These are phyloP conservation scores for Forsythia suspensa DNA, from an alignment of 257 asterid genomes.

Conservation along the genomic window DNA sequence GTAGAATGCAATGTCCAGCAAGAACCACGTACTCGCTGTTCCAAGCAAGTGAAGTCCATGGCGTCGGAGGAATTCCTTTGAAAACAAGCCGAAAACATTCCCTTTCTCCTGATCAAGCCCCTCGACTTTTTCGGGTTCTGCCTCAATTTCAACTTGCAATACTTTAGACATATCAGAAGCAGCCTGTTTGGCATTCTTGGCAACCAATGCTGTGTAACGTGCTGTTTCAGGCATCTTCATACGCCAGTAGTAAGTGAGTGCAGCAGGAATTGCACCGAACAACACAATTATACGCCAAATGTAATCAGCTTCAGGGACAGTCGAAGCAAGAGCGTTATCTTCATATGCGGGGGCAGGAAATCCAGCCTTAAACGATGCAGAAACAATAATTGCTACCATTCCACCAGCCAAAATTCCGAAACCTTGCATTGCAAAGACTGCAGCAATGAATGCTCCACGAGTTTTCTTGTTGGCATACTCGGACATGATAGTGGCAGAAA, in stretches of 20 bases:
- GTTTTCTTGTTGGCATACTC: conserved; percentile 19
- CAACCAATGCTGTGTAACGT: conserved; percentile 16
- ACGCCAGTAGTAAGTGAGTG: conserved; percentile 20
- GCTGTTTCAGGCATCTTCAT: conserved; percentile 27
- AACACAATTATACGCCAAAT: conserved; percentile 12
- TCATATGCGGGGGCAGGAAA: conserved; percentile 9
- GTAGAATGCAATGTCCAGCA: conserved; percentile 48
- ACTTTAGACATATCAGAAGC: conserved; percentile 16
- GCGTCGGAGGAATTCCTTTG: conserved; percentile 27
- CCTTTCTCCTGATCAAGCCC: neutral
- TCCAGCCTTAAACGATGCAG: neutral
- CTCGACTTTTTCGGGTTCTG: conserved; percentile 1
- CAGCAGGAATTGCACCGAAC: conserved; percentile 16
- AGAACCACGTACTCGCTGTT: conserved; percentile 45
- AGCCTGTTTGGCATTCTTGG: conserved; percentile 8
- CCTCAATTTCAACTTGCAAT: conserved; percentile 9
- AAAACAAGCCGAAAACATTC: conserved; percentile 16
- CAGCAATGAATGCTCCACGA: conserved; percentile 4
- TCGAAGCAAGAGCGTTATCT: neutral
- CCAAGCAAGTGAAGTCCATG: conserved; percentile 48
- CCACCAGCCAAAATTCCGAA: conserved; percentile 25
- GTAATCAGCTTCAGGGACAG: conserved; percentile 9
- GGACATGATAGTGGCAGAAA: conserved; percentile 14
- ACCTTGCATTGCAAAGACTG: conserved; percentile 22
- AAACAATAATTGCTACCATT: conserved; percentile 3